Base-by-base conservation (phyloP, 106 monocot species). In the Dioscorea alata region DNA sequence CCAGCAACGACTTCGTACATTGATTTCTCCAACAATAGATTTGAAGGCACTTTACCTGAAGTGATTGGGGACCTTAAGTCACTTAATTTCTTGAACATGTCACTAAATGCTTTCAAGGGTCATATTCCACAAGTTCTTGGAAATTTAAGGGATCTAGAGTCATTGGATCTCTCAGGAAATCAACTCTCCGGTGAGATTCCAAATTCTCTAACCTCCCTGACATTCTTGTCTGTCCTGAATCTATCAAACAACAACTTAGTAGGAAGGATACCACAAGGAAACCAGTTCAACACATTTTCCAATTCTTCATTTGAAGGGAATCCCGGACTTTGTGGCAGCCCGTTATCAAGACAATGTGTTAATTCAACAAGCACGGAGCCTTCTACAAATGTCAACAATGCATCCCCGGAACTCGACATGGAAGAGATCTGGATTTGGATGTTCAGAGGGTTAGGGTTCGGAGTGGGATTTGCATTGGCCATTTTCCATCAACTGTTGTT, bases 241-340 rank as follows among this genome's bases (percentile, higher is more conserved):
- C 65, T 94, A 23, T 85, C 87, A 14, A 71, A 71, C 71, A 90
- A 90, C 64, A 50, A 78, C 16, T 67, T 90, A 32, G 61, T 33
- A 1, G 90, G 90, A 61, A 31, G 4, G 51, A 83, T 94, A 33
- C 94, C 90, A 1, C 57, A 49, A 51, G 68, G 50, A 2, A 0
- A 4, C 0, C 94, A 90, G 50, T 75, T 94, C 31, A 1, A 0
- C 0, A 82, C 90, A 32, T 94, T 94, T 56, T 12, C 61, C 14
- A 59, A 61, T 21, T 9, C 13, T 35, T 86, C 86, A 13, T 93
- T 74, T 42, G 59, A 67, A 58, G 78, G 79, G 12, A 93, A 93
- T 64, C 4, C 19, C 14, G 79, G 81, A 10, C 73, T 93, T 21
- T 93, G 92, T 63, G 92, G 92, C 3, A 4, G 0, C 12, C 92